Evolutionary conservation across 2,329 filamentous ascomycete species (phyloP).

Genomic region (Coniochaeta ligniaria): DNA sequence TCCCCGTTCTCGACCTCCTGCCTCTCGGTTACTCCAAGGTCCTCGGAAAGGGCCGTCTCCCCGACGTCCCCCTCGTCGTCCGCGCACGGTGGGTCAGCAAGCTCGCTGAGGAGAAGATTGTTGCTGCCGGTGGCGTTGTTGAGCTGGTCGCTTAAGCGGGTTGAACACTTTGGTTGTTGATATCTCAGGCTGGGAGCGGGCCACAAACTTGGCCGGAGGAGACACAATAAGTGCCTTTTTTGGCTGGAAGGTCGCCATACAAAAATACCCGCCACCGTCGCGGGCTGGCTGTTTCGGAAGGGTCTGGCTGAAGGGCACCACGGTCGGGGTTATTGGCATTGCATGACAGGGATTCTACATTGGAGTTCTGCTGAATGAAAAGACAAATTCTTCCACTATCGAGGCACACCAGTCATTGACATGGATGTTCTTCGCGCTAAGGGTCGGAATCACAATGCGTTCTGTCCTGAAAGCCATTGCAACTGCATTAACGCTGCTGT

Average conservation of each 20-base stretch:
- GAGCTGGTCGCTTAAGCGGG: slow-evolving; percentile 79
- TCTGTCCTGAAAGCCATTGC: too few species aligned
- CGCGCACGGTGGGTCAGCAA: slow-evolving; percentile 92
- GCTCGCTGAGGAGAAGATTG: slow-evolving; percentile 98
- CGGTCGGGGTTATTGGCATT: slow-evolving; percentile 4
- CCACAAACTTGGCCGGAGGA: neutral
- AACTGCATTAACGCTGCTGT: too few species aligned
- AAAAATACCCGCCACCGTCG: neutral
- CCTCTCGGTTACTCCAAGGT: slow-evolving; percentile 97
- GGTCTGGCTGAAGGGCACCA: slow-evolving; percentile 1
- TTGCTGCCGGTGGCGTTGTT: slow-evolving; percentile 90
- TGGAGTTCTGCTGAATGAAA: slow-evolving; percentile 6
- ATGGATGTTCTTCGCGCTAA: neutral
- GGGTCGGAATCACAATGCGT: too few species aligned
- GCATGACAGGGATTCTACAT: slow-evolving; percentile 7
- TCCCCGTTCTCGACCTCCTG: slow-evolving; percentile 96
- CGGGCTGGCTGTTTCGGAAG: neutral
- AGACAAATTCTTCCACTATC: neutral
- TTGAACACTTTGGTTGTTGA: neutral
- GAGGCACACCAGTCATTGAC: neutral
- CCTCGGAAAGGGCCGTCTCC: slow-evolving; percentile 95
- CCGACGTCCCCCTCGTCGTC: slow-evolving; percentile 88
- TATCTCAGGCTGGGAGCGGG: neutral
- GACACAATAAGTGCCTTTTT: neutral
- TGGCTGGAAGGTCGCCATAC: neutral